phyloP scores from a whole-genome alignment of 495 filamentous ascomycete species.

The Melanomma pulvis-pyrius region DNA sequence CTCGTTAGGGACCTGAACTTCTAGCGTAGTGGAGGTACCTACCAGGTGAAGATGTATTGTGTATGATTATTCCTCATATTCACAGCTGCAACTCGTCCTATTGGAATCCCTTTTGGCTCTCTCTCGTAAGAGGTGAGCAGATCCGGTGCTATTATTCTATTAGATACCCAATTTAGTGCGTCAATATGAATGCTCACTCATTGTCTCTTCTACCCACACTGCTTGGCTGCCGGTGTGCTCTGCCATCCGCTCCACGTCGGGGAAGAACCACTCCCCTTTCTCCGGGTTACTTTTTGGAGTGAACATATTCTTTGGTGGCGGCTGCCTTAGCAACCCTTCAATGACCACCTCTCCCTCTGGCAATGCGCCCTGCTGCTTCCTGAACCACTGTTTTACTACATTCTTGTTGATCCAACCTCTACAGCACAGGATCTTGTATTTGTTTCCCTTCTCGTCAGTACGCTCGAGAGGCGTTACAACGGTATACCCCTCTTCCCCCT shows the following conservation, averaged over 20 bases:
- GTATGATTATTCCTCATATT: slow-evolving; percentile 94
- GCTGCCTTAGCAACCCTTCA: slow-evolving; percentile 81
- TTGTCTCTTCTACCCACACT: slow-evolving; percentile 95
- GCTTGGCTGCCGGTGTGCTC: slow-evolving; percentile 76
- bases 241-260: slow-evolving; percentile 95
- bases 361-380: slow-evolving; percentile 59
- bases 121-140: slow-evolving; percentile 70
- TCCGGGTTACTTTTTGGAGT: slow-evolving; percentile 87
- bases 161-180: slow-evolving; percentile 25
- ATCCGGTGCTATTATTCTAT: slow-evolving; percentile 61
- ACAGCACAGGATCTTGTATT: slow-evolving; percentile 66
- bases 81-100: slow-evolving; percentile 88
- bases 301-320: slow-evolving; percentile 97
- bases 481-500: slow-evolving; percentile 86
- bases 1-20: slow-evolving; percentile 3
- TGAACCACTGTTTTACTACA: slow-evolving; percentile 61
- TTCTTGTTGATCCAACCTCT: slow-evolving; percentile 87
- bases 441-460: slow-evolving; percentile 52
- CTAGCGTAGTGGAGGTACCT: slow-evolving; percentile 44
- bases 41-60: slow-evolving; percentile 99
- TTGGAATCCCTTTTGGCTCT: slow-evolving; percentile 80
- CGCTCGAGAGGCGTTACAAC: slow-evolving; percentile 91
- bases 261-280: slow-evolving; percentile 86
- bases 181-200: slow-evolving; percentile 58
- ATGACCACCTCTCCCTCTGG: slow-evolving; percentile 70